Evolutionary conservation across 352 stramenopile genomes (phyloP).

Genomic region (Pythium rishiriense): DNA sequence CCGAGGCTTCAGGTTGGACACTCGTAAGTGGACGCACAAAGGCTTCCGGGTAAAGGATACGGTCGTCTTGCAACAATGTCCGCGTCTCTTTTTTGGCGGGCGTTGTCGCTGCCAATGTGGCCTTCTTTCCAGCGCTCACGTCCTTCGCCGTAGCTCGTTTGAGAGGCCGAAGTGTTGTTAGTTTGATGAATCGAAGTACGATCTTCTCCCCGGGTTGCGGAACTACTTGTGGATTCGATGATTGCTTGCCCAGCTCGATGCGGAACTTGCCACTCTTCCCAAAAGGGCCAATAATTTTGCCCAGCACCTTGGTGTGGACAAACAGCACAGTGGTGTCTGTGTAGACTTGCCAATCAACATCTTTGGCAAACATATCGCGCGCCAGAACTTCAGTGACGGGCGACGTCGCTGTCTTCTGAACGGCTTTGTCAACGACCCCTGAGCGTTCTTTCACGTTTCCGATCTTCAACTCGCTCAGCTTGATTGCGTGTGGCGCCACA

Average conservation of each 20-base stretch:
- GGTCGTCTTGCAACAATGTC: conserved; percentile 45
- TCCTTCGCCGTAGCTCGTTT: conserved; percentile 25
- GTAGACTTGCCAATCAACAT: conserved; percentile 74
- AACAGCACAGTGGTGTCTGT: conserved; percentile 50
- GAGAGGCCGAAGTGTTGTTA: conserved; percentile 38
- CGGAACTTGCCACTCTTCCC: conserved; percentile 83
- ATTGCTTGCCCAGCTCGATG: conserved; percentile 35
- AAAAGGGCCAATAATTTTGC: conserved; percentile 67
- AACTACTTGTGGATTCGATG: background rate
- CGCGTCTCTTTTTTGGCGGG: conserved; percentile 6
- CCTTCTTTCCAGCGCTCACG: background rate
- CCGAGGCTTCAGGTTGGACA: background rate
- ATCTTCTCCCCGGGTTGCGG: conserved; percentile 45
- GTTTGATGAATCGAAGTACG: conserved; percentile 65
- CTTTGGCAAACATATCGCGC: conserved; percentile 77
- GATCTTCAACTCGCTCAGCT: conserved; percentile 44
- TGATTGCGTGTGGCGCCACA: conserved; percentile 8
- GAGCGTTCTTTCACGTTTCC: conserved; percentile 61
- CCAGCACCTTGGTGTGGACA: conserved; percentile 33
- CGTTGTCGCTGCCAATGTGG: background rate
- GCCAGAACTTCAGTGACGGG: conserved; percentile 42
- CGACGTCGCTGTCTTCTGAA: conserved; percentile 6
- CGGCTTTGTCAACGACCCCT: conserved; percentile 62
- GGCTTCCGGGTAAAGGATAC: conserved; percentile 48
- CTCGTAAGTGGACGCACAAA: conserved; percentile 12